Evolutionary conservation across 768 basidiomycete species (phyloP).

Genomic region (Lactifluus piperatus): DNA sequence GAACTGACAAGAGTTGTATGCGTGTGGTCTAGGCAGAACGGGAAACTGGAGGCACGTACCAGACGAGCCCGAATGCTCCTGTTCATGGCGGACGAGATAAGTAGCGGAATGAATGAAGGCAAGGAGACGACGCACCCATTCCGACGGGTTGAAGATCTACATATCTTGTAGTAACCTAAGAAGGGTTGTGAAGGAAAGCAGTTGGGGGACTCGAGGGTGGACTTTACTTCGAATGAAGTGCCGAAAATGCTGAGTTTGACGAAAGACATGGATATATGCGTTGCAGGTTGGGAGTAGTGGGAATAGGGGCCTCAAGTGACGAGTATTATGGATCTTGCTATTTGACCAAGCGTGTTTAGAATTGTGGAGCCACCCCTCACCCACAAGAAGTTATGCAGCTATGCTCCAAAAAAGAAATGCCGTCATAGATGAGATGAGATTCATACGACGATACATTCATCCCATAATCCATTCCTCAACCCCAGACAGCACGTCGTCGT

Average conservation of each 20-base stretch:
- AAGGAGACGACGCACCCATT: constrained; percentile 64
- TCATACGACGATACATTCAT: not conserved
- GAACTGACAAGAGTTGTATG: constrained; percentile 42
- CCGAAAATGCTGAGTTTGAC: constrained; percentile 99
- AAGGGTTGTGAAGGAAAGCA: constrained; percentile 3
- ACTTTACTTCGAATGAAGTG: constrained; percentile 85
- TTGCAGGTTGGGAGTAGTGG: constrained; percentile 24
- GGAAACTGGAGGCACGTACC: constrained; percentile 37
- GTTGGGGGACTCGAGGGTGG: not conserved
- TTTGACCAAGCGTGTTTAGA: not conserved
- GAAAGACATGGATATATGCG: constrained; percentile 59
- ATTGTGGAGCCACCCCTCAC: not conserved
- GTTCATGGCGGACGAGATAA: not conserved
- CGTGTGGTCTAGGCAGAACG: not conserved
- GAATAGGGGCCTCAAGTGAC: constrained; percentile 1
- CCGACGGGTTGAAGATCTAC: constrained; percentile 98
- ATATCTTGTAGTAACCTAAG: constrained; percentile 93
- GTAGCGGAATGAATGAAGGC: not conserved
- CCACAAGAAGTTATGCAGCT: too few species aligned
- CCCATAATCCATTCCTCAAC: too few species aligned
- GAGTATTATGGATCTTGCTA: not conserved
- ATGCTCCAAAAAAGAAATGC: not conserved
- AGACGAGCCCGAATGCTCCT: constrained; percentile 98
- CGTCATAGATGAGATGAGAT: constrained; percentile 7
- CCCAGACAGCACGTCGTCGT: not conserved